These are phyloP conservation scores for Calocera cornea DNA, from an alignment of 768 basidiomycete species.

Conservation along the genomic window DNA sequence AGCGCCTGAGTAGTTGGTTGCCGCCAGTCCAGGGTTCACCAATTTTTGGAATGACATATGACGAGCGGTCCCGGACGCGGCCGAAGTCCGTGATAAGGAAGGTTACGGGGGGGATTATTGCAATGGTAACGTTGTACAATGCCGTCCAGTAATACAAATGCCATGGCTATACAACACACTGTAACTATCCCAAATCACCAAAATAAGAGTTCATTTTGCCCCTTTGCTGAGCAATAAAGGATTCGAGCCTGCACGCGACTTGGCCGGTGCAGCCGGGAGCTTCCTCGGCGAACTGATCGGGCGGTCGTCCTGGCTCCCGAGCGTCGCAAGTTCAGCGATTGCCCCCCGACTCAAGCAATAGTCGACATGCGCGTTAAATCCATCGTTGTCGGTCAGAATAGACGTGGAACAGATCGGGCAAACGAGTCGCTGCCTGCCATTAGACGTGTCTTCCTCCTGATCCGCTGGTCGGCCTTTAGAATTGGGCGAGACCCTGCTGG, in stretches of 20 bases:
- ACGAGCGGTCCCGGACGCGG: not conserved
- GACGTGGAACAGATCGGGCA: conserved; percentile 64
- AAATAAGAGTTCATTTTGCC: not conserved
- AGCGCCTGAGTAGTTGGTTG: not conserved
- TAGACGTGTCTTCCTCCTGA: conserved; percentile 13
- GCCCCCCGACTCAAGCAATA: conserved; percentile 70
- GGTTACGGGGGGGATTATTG: not conserved
- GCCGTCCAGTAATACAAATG: not conserved
- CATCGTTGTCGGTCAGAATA: conserved; percentile 56
- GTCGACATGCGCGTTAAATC: conserved; percentile 78
- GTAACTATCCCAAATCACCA: no score
- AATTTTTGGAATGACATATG: no score
- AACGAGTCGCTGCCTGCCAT: conserved; percentile 23
- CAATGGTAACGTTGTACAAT: not conserved
- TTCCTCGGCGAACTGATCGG: not conserved
- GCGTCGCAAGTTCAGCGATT: conserved; percentile 53
- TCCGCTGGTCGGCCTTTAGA: not conserved
- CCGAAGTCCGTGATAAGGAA: not conserved
- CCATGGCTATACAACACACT: no score
- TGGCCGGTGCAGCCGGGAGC: not conserved
- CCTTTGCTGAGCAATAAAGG: not conserved
- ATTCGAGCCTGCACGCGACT: not conserved
- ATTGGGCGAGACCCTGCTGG: not conserved
- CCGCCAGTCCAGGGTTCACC: not conserved
- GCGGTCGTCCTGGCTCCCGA: not conserved